Base-by-base conservation (phyloP, 108 stramenopile species). In the Cylindrotheca fusiformis region DNA sequence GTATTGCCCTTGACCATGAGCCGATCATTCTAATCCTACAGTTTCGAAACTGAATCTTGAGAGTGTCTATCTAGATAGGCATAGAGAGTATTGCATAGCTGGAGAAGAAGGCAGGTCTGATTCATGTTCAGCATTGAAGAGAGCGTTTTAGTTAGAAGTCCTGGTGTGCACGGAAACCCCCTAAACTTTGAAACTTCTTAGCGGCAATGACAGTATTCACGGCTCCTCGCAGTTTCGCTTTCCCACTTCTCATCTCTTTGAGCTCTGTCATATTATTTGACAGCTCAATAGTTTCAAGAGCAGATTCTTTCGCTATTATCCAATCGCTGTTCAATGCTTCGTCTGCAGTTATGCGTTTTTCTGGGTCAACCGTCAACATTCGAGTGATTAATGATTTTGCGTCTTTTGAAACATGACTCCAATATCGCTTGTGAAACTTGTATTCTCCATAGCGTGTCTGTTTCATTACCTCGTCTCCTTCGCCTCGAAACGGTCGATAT, bases 401-500 rank as follows among this genome's bases (percentile, higher is more conserved):
- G 36, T 91, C 88, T 6, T 76, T 65, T 5, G 87, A 88, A 49
- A 98, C 67, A 20, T 83, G 56, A 19, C 60, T 65, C 94, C 94
- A 97, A 59, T 89, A 82, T 20, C 78, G 63, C 26, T 89, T 81
- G 60, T 93, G 85, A 65, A 96, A 96, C 26, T 82, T 79, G 70
- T 79, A 91, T 56, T 91, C 91, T 17, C 84, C 93, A 14, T 87
- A 85, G 8, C 90, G 74, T 59, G 86, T 91, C 48, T 84, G 78
- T 25, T 78, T 77, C 70, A 88, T 88, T 47, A 93, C 75, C 17
- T 78, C 87, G 29, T 84, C 72, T 53, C 70, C 64, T 55, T 71
- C 70, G 27, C 83, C 77, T 20, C 74, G 66, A 65, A 97, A 97
- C 19, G 96, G 96, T 28, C 93, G 93, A 56, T 97, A 97, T 3